phyloP scores from a whole-genome alignment of 1,139 yeast species.

The Geotrichum citri-aurantii region DNA sequence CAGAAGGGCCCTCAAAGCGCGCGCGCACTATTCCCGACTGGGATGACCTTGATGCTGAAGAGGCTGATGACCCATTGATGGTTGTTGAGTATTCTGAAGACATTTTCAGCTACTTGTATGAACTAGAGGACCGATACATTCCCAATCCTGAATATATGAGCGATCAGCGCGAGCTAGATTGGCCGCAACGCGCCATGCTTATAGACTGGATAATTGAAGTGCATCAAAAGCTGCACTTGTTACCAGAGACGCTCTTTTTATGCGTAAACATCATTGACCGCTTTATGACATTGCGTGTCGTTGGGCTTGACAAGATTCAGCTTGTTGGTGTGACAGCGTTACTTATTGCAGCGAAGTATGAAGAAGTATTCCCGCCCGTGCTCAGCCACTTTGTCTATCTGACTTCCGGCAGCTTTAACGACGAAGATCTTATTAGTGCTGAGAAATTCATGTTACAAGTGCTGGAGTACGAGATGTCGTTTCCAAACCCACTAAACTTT shows the following conservation, averaged over 20 bases:
- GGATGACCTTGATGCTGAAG: conserved; percentile 93
- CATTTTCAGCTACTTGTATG: conserved; percentile 74
- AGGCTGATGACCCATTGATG: conserved; percentile 87
- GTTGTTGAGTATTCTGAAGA: conserved; percentile 89
- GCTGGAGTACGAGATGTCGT: conserved; percentile 71
- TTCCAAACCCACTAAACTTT: conserved; percentile 93
- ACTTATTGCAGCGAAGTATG: conserved; percentile 92
- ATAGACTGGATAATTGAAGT: conserved; percentile 96
- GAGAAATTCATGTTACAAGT: conserved; percentile 77
- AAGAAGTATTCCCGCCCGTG: conserved; percentile 89
- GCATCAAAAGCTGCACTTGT: conserved; percentile 75
- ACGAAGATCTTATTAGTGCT: conserved; percentile 80
- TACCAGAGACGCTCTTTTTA: conserved; percentile 86
- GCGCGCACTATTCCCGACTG: conserved; percentile 40
- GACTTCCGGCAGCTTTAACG: conserved; percentile 78
- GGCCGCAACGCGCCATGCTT: conserved; percentile 80
- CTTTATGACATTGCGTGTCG: conserved; percentile 73
- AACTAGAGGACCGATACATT: conserved; percentile 65
- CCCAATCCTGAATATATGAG: conserved; percentile 72
- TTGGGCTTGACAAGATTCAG: conserved; percentile 80
- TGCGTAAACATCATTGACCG: conserved; percentile 90
- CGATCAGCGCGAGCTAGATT: conserved; percentile 70
- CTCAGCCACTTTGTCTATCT: conserved; percentile 83
- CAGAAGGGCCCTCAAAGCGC: background rate
- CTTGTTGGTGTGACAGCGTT: conserved; percentile 84